Conservation (phyloP, 805 yeast genomes). For the Cyberlindnera misumaiensis region DNA sequence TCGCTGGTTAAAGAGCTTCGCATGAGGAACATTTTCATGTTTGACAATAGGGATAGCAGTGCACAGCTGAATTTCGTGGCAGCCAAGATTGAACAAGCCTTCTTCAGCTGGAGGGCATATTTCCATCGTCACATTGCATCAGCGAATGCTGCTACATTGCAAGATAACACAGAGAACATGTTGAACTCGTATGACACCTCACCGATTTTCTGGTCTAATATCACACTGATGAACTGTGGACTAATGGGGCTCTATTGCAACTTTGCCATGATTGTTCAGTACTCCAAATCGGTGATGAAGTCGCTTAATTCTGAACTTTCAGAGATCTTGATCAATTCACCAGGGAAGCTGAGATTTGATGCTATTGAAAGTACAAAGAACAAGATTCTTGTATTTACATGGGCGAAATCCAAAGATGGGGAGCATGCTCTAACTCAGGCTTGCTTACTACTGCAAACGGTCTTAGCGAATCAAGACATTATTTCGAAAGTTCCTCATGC, state of each 20-base stretch:
- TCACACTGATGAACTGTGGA: conserved; percentile 23
- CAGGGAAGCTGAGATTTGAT: conserved; percentile 8
- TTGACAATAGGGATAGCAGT: conserved; percentile 13
- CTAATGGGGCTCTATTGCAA: conserved; percentile 25
- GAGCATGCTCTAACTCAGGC: conserved; percentile 23
- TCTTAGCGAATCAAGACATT: conserved; percentile 19
- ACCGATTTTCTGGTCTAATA: conserved; percentile 29
- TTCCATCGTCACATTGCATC: conserved; percentile 27
- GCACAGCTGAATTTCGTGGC: conserved; percentile 21
- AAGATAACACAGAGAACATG: not conserved
- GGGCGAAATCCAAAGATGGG: conserved; percentile 26
- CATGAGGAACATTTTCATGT: conserved; percentile 19
- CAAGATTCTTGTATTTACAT: conserved; percentile 10
- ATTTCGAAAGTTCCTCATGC: conserved; percentile 22
- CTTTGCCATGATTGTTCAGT: conserved; percentile 15
- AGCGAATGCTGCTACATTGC: conserved; percentile 14
- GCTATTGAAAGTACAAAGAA: conserved; percentile 10
- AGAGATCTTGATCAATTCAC: conserved; percentile 2
- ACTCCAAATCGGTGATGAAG: conserved; percentile 6
- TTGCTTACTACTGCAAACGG: conserved; percentile 23
- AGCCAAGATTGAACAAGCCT: conserved; percentile 25
- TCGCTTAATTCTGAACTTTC: conserved; percentile 3
- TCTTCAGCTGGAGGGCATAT: conserved; percentile 29
- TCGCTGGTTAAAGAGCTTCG: conserved; percentile 24
- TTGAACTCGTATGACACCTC: conserved; percentile 29